phyloP scores from a whole-genome alignment of 2,329 filamentous ascomycete genomes.

The Coniochaeta prunicola region DNA sequence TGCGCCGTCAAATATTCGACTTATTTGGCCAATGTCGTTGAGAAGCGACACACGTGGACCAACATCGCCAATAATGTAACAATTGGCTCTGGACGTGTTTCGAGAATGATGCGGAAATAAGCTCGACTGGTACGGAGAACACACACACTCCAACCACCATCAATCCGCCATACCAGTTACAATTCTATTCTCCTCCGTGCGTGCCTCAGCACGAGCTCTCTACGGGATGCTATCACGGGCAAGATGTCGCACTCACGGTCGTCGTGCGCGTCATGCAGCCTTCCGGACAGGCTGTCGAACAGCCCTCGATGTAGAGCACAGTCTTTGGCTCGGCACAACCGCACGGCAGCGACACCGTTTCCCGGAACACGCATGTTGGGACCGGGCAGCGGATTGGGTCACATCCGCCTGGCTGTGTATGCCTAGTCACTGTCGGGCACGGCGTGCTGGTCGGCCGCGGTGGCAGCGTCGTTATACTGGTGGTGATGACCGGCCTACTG shows the following conservation, averaged over 20 bases:
- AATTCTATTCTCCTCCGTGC: no score
- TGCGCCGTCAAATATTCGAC: no score
- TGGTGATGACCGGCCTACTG: slow-evolving; percentile 12
- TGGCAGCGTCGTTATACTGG: slow-evolving; percentile 18
- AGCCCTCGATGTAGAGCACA: slow-evolving; percentile 25
- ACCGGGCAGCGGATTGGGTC: slow-evolving; percentile 25
- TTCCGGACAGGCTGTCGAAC: slow-evolving; percentile 22
- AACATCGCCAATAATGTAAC: no score
- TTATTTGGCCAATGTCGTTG: no score
- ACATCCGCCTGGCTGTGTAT: slow-evolving; percentile 24
- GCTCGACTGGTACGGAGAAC: slow-evolving; percentile 17
- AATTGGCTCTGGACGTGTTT: no score
- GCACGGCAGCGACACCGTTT: slow-evolving; percentile 24
- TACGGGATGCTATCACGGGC: not conserved
- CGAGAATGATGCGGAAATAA: not conserved
- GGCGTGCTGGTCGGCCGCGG: slow-evolving; percentile 8
- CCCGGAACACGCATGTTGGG: slow-evolving; percentile 22
- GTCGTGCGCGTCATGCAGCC: slow-evolving; percentile 24
- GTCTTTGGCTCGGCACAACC: slow-evolving; percentile 23
- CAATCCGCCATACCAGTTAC: no score
- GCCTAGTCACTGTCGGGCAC: slow-evolving; percentile 26
- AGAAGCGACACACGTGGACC: no score
- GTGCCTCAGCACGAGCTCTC: not conserved
- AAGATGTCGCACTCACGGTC: slow-evolving; percentile 15
- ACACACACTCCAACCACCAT: slow-evolving; percentile 11